These are phyloP conservation scores for Neofusicoccum laricinum DNA, from an alignment of 2,329 filamentous ascomycete genomes.

Conservation along the genomic window DNA sequence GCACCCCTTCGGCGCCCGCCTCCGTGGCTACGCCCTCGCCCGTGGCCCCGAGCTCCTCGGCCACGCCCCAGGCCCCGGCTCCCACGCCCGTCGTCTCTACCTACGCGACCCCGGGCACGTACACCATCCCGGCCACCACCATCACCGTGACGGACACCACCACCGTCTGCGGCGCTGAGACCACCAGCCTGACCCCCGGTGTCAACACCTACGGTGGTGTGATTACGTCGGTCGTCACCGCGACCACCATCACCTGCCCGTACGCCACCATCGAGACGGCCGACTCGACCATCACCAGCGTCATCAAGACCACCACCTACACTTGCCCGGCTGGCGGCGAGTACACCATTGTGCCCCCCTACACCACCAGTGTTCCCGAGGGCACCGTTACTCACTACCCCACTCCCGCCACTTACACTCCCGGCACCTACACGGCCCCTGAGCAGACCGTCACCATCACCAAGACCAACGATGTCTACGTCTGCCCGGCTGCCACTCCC, in stretches of 20 bases:
- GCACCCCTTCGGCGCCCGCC: neutral
- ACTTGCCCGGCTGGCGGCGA: slow-evolving; percentile 71
- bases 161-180: slow-evolving; percentile 63
- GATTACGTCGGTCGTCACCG: slow-evolving; percentile 64
- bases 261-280: slow-evolving; percentile 63
- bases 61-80: slow-evolving; percentile 24
- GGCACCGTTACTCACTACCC: slow-evolving; percentile 53
- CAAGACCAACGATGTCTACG: slow-evolving; percentile 64
- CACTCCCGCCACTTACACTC: slow-evolving; percentile 60
- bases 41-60: slow-evolving; percentile 26
- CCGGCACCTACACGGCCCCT: slow-evolving; percentile 71
- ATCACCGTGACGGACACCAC: slow-evolving; percentile 64
- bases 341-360: slow-evolving; percentile 70
- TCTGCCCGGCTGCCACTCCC: slow-evolving; percentile 60
- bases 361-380: slow-evolving; percentile 56
- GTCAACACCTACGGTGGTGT: slow-evolving; percentile 70
- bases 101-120: slow-evolving; percentile 66
- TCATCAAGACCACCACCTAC: slow-evolving; percentile 67
- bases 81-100: slow-evolving; percentile 47
- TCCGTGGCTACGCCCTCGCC: neutral
- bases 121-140: slow-evolving; percentile 73
- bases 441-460: slow-evolving; percentile 66
- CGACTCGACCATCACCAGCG: slow-evolving; percentile 59
- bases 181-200: slow-evolving; percentile 61
- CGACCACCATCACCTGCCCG: slow-evolving; percentile 68